Conservation (phyloP, 179 eudicot genomes). For the Actinidia arguta region DNA sequence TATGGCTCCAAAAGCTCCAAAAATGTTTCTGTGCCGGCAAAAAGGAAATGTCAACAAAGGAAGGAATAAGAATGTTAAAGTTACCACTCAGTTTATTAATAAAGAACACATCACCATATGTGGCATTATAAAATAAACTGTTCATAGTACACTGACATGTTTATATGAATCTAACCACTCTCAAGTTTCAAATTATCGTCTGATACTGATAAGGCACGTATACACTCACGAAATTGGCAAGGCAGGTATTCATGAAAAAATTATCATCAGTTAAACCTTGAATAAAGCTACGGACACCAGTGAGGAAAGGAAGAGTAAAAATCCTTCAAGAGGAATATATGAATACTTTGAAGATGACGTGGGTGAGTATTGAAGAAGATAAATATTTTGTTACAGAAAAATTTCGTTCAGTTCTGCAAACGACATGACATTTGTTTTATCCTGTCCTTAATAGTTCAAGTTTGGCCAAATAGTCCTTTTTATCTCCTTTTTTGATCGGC, state of each 20-base stretch:
- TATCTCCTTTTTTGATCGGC: too few relatives aligned
- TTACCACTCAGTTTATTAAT: background rate
- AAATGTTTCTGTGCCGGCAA: conserved; percentile 69
- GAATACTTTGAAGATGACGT: conserved; percentile 2
- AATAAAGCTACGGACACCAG: background rate
- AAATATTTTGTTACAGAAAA: too few relatives aligned
- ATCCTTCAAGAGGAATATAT: background rate
- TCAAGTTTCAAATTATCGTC: background rate
- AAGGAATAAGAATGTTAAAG: background rate
- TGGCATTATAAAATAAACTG: background rate
- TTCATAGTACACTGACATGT: background rate
- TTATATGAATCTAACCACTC: background rate
- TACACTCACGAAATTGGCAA: background rate
- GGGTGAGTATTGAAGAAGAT: background rate
- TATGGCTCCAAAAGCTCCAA: conserved; percentile 99
- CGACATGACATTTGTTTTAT: conserved; percentile 1
- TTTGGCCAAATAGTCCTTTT: too few relatives aligned
- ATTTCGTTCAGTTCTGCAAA: background rate
- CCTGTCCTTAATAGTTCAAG: too few relatives aligned
- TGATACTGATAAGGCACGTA: background rate
- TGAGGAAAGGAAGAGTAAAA: background rate
- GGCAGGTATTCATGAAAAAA: background rate
- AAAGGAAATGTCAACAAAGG: background rate
- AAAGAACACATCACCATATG: background rate
- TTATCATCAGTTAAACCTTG: background rate